Percentiles rank a stretch among this genome's conserved stretches.
These are phyloP conservation scores for Vicia faba DNA, from an alignment of 306 rosid species.

Conservation along the genomic window DNA sequence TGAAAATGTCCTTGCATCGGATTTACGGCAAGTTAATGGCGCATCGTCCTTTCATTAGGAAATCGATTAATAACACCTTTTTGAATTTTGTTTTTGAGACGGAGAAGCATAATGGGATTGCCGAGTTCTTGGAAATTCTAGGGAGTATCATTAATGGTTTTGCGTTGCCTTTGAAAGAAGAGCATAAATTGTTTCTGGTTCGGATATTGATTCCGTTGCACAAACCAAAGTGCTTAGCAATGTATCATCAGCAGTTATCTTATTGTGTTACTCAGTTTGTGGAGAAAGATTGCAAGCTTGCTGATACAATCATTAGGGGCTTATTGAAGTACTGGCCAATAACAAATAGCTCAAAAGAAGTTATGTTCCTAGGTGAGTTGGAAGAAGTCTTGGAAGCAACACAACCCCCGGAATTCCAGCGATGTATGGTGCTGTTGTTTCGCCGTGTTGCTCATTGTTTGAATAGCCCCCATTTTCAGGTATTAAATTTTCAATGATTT, in stretches of 20 bases:
- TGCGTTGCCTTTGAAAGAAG: conserved; percentile 74
- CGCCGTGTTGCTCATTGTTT: conserved; percentile 64
- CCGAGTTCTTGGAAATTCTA: conserved; percentile 73
- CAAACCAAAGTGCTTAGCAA: conserved; percentile 75
- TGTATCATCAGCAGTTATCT: conserved; percentile 78
- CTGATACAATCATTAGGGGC: conserved; percentile 82
- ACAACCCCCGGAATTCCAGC: conserved; percentile 81
- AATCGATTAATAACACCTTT: conserved; percentile 58
- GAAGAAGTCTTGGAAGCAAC: conserved; percentile 85
- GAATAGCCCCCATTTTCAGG: conserved; percentile 85
- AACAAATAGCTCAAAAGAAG: conserved; percentile 85
- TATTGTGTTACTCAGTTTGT: conserved; percentile 79
- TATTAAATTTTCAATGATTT: conserved; percentile 35
- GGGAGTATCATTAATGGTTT: conserved; percentile 87
- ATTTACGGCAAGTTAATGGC: conserved; percentile 70
- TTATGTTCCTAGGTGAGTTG: conserved; percentile 75
- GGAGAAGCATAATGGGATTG: conserved; percentile 51
- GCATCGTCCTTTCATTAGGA: conserved; percentile 82
- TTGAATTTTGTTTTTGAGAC: conserved; percentile 43
- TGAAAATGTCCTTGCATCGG: conserved; percentile 73
- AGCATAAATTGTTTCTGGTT: conserved; percentile 74
- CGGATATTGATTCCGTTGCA: conserved; percentile 73
- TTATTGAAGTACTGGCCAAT: conserved; percentile 88
- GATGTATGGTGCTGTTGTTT: conserved; percentile 80
- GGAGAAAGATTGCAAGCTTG: conserved; percentile 88